These are phyloP conservation scores for Aspergillus cejpii DNA, from an alignment of 2,329 filamentous ascomycete genomes.

Conservation along the genomic window DNA sequence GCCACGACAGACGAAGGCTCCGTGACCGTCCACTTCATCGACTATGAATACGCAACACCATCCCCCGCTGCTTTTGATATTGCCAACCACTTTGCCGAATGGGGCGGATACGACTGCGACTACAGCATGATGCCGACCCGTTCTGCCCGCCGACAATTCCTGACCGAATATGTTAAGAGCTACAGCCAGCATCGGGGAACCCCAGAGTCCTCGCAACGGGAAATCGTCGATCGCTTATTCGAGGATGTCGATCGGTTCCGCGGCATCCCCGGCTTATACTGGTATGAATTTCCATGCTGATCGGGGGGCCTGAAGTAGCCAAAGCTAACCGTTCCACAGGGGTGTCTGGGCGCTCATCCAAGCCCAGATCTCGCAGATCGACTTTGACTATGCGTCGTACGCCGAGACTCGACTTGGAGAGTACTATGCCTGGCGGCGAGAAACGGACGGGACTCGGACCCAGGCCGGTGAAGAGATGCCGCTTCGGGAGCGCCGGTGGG, in stretches of 20 bases:
- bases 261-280: conserved; percentile 81
- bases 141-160: conserved; percentile 69
- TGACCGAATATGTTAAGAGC: conserved; percentile 71
- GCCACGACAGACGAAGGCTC: conserved; percentile 30
- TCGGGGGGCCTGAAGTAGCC: no score
- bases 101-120: conserved; percentile 95
- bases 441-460: conserved; percentile 58
- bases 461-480: conserved; percentile 55
- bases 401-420: conserved; percentile 80
- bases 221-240: conserved; percentile 63
- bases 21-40: conserved; percentile 73
- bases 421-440: conserved; percentile 86
- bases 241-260: conserved; percentile 80
- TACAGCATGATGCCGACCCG: conserved; percentile 73
- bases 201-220: conserved; percentile 44
- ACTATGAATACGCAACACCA: conserved; percentile 96
- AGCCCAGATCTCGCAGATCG: conserved; percentile 85
- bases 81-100: conserved; percentile 96
- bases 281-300: conserved; percentile 39
- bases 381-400: conserved; percentile 93
- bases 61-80: conserved; percentile 94
- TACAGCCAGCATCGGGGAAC: conserved; percentile 54
- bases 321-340: conserved; percentile 51
- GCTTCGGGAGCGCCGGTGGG: conserved; percentile 74
- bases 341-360: conserved; percentile 96